Base-by-base conservation (phyloP, 1,284 basidiomycete species). In the Butyriboletus appendiculatus region DNA sequence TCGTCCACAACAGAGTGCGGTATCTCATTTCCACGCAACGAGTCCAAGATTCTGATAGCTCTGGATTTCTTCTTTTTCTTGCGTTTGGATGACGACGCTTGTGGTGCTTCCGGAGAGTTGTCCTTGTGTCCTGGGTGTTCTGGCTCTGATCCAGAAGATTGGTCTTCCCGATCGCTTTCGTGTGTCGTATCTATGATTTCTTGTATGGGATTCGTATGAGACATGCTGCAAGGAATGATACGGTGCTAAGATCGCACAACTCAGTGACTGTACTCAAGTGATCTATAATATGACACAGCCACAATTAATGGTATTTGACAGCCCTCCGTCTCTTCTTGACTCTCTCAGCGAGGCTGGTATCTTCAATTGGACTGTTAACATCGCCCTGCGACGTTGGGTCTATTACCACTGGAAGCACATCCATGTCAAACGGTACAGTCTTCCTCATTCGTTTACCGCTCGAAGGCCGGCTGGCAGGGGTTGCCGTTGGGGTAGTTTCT, bases 51-150 rank as follows among this genome's bases (percentile, higher is more conserved):
- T 59, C 77, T 85, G n/a, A 77, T 66, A 8, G 79, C 79, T 61
- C 86, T 90, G 4, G 85, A 83, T 70, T 88, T 89, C 75, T 89
- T 91, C 73, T 90, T 84, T 65, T 80, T 90, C 73, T 88, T 90
- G 73, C 85, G 88, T 68, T 80, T 81, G 45, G 75, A 76, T 10
- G 76, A 73, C n/a, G 79, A 79, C 47, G 73, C 58, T 50, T 58
- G 62, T n/a, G 72, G 63, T 35, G 64, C 49, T 1, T 60, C 60
- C 1, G 58, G 51, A 1, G 56, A 15, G 14, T 45, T 54, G 37
- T 61, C 63, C 30, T 48, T 66, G 38, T 61, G 68, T 26, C 69
- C 68, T 22, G 63, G 68, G 24, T 69, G 70, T 35, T 74, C 76
- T 41, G 71, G 69, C 38, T 72, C 75, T 5, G 72, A 72, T 38